These are phyloP conservation scores for Phytophthora melonis DNA, from an alignment of 352 stramenopile species.

Conservation along the genomic window DNA sequence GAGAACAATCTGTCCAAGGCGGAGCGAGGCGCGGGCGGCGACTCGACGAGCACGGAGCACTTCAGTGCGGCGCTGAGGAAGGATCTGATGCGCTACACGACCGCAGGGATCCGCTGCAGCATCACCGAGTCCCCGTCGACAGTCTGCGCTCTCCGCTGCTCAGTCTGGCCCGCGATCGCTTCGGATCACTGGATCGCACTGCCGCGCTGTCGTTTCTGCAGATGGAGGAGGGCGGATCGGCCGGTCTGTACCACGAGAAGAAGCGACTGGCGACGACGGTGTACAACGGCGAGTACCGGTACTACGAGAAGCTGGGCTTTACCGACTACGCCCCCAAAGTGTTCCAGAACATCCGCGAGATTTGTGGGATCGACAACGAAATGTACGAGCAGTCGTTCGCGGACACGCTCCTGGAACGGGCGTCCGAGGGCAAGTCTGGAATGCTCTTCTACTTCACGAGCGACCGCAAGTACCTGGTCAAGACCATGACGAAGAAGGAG, in stretches of 20 bases:
- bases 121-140: constrained; percentile 64
- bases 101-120: constrained; percentile 82
- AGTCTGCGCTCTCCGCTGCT: constrained; percentile 57
- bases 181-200: constrained; percentile 55
- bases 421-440: constrained; percentile 86
- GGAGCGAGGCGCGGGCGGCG: constrained; percentile 48
- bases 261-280: constrained; percentile 84
- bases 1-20: constrained; percentile 74
- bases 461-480: constrained; percentile 87
- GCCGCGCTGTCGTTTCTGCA: constrained; percentile 62
- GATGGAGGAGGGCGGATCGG: constrained; percentile 66
- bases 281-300: constrained; percentile 85
- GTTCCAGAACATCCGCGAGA: constrained; percentile 85
- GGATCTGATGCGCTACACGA: constrained; percentile 89
- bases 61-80: constrained; percentile 84
- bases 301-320: constrained; percentile 89
- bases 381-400: constrained; percentile 89
- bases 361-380: constrained; percentile 79
- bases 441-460: constrained; percentile 92
- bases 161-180: constrained; percentile 43
- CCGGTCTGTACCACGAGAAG: constrained; percentile 82
- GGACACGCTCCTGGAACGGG: constrained; percentile 82
- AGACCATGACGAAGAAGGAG: constrained; percentile 91
- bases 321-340: constrained; percentile 88
- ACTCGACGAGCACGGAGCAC: constrained; percentile 67